phyloP scores from a whole-genome alignment of 208 protist species.

The Acanthamoeba comandoni region DNA sequence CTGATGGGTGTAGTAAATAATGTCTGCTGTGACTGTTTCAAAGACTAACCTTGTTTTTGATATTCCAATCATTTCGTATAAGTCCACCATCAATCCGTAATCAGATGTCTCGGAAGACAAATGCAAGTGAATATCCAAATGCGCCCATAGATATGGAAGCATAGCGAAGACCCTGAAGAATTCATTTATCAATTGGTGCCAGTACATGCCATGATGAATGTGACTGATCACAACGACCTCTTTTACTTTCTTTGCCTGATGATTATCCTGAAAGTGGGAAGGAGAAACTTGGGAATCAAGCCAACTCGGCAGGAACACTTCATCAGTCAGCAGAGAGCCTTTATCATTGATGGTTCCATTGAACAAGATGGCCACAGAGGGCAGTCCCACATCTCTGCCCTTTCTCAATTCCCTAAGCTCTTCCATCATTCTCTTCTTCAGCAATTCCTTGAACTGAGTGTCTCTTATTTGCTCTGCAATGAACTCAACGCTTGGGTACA shows the following conservation, averaged over 20 bases:
- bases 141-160: conserved; percentile 18
- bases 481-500: too few relatives aligned
- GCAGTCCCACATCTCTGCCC: background rate
- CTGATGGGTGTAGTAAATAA: conserved; percentile 24
- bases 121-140: conserved; percentile 35
- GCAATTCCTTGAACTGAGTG: too few relatives aligned
- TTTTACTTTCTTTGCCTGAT: conserved; percentile 25
- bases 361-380: conserved; percentile 19
- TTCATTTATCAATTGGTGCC: conserved; percentile 52
- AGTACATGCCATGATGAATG: conserved; percentile 57
- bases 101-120: background rate
- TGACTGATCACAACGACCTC: conserved; percentile 56
- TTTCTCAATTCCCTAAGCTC: background rate
- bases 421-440: too few relatives aligned
- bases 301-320: conserved; percentile 41
- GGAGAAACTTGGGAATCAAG: background rate
- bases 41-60: too few relatives aligned
- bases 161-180: conserved; percentile 27
- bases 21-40: background rate
- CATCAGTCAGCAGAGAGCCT: conserved; percentile 11
- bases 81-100: too few relatives aligned
- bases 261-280: too few relatives aligned
- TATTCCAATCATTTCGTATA: too few relatives aligned
- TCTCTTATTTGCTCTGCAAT: too few relatives aligned
- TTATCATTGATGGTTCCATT: background rate